Percentiles rank a stretch among this genome's conserved stretches.
phyloP scores from a whole-genome alignment of 225 moss, liverwort and hornwort genomes.

The Pseudoscleropodium purum region DNA sequence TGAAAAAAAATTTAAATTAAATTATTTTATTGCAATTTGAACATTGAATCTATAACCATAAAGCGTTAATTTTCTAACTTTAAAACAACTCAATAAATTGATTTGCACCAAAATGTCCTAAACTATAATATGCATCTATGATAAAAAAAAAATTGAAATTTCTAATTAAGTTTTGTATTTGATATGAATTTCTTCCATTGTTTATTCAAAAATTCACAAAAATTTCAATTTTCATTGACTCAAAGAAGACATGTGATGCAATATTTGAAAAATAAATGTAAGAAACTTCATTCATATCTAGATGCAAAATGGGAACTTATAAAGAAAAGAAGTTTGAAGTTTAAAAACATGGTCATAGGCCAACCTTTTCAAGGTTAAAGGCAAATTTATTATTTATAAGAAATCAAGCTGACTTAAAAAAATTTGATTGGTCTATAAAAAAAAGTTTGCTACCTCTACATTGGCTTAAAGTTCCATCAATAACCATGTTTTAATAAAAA shows the following conservation, averaged over 20 bases:
- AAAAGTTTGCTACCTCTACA: neutral
- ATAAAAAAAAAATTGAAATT: neutral
- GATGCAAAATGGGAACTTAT: neutral
- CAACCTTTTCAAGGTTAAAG: neutral
- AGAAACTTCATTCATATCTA: neutral
- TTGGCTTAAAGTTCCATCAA: neutral
- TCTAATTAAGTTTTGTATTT: neutral
- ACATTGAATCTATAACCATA: neutral
- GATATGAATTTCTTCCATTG: neutral
- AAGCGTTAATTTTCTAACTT: neutral
- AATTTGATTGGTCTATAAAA: neutral
- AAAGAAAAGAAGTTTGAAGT: neutral
- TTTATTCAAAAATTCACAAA: neutral
- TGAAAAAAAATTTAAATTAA: neutral
- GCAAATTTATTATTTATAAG: neutral
- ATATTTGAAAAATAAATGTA: neutral
- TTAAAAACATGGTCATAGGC: neutral
- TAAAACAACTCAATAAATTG: neutral
- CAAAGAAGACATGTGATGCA: neutral
- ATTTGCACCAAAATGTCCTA: neutral
- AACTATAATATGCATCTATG: neutral
- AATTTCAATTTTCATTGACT: no score
- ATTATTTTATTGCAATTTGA: neutral
- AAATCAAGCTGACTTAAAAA: neutral
- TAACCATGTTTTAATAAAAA: neutral